phyloP scores from a whole-genome alignment of 306 rosid genomes.

The Alnus rubra region DNA sequence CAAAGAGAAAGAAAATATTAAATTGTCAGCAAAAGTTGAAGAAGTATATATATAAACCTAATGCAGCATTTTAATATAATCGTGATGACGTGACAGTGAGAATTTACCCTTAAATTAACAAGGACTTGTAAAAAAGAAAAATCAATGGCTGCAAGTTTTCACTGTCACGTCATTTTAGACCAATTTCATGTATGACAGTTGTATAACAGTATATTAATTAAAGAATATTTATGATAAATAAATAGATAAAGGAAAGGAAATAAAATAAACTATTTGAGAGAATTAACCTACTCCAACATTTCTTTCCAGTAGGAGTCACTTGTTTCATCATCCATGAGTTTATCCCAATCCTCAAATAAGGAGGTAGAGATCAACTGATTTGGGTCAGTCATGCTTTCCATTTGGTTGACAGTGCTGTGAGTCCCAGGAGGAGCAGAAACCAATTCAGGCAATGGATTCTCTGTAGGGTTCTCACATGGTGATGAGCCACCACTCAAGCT shows the following conservation, averaged over 20 bases:
- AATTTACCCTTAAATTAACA: no score
- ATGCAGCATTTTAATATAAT: no score
- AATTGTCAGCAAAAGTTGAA: background rate
- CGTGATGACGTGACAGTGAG: background rate
- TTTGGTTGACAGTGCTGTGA: slow-evolving; percentile 29
- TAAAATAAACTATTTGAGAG: slow-evolving; percentile 5
- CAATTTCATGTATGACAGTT: no score
- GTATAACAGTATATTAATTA: no score
- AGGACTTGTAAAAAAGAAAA: no score
- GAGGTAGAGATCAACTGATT: slow-evolving; percentile 27
- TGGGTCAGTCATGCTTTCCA: slow-evolving; percentile 22
- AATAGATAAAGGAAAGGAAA: background rate
- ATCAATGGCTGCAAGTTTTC: no score
- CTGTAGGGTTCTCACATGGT: slow-evolving; percentile 25
- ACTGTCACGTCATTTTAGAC: no score
- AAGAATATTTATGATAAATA: background rate
- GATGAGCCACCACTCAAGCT: slow-evolving; percentile 16
- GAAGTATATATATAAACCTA: background rate
- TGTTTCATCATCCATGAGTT: slow-evolving; percentile 58
- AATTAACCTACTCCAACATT: slow-evolving; percentile 60
- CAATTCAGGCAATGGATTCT: slow-evolving; percentile 50
- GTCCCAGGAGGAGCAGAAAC: slow-evolving; percentile 37
- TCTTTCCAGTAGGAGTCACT: slow-evolving; percentile 77
- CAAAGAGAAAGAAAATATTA: slow-evolving; percentile 29
- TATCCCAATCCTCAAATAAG: slow-evolving; percentile 69